Conservation (phyloP, 1,284 basidiomycete genomes). For the Caloboletus inedulis region DNA sequence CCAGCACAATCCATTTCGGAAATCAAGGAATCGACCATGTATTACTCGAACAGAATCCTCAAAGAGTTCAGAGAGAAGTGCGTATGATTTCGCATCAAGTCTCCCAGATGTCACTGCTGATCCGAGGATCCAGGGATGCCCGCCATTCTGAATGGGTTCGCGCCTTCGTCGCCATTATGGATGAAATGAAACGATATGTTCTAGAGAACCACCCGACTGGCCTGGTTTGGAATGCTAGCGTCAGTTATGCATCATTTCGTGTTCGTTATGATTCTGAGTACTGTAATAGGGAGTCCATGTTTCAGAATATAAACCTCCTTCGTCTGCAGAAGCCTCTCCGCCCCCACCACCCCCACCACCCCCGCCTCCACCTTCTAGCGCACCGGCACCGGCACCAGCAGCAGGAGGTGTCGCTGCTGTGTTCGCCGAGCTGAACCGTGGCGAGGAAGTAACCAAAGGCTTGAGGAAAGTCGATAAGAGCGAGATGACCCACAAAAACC, state of each 20-base stretch:
- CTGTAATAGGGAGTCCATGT: constrained; percentile 57
- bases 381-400: constrained; percentile 38
- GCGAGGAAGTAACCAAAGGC: constrained; percentile 86
- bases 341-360: constrained; percentile 44
- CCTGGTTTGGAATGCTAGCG: constrained; percentile 86
- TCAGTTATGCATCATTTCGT: constrained; percentile 31
- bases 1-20: constrained; percentile 84
- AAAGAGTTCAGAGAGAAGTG: constrained; percentile 93
- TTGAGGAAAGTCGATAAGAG: constrained; percentile 93
- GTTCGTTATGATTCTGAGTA: constrained; percentile 2
- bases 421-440: constrained; percentile 91
- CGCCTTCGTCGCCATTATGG: constrained; percentile 69
- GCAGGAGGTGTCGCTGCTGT: constrained; percentile 76
- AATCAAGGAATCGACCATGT: constrained; percentile 85
- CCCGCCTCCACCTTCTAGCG: constrained; percentile 51
- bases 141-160: constrained; percentile 90
- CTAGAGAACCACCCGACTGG: constrained; percentile 88
- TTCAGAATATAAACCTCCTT: constrained; percentile 49
- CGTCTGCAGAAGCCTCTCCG: constrained; percentile 33
- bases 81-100: constrained; percentile 25
- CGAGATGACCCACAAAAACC: constrained; percentile 99
- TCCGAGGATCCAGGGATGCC: constrained; percentile 60
- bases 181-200: constrained; percentile 81
- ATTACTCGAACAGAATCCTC: constrained; percentile 89
- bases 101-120: background rate